Evolutionary conservation across 208 protist species (phyloP).

Genomic region (Crithidia mellificae): DNA sequence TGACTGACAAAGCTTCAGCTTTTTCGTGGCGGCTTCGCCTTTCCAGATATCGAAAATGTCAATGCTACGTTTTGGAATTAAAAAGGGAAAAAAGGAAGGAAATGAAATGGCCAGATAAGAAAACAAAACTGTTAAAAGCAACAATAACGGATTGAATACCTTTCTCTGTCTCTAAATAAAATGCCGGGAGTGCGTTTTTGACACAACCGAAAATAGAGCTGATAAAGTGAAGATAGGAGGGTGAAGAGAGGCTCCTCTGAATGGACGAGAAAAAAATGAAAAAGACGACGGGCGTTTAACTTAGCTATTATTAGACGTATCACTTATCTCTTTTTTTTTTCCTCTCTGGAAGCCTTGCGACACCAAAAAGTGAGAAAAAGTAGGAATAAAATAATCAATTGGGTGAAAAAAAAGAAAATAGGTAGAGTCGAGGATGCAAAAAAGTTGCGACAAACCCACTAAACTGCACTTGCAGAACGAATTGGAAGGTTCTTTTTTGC

Average conservation of each 20-base stretch:
- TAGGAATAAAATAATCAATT: neutral
- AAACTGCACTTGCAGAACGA: conserved; percentile 1
- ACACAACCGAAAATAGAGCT: neutral
- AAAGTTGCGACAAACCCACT: neutral
- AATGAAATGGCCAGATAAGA: too few species aligned
- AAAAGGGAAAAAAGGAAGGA: neutral
- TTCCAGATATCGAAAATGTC: neutral
- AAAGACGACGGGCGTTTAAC: too few species aligned
- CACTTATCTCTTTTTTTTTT: neutral
- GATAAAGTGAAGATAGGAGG: too few species aligned
- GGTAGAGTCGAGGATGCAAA: neutral
- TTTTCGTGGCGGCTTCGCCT: neutral
- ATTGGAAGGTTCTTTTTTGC: neutral
- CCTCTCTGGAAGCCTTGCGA: neutral
- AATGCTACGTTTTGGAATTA: neutral
- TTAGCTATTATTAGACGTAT: neutral
- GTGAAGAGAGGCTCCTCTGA: too few species aligned
- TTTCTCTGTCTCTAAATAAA: neutral
- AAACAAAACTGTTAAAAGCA: neutral
- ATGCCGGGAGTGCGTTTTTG: too few species aligned
- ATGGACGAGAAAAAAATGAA: too few species aligned
- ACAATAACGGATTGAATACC: neutral
- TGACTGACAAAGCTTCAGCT: neutral
- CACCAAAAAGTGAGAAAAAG: neutral
- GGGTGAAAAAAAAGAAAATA: neutral